Percentiles rank a stretch among this genome's conserved stretches.
Evolutionary conservation across 2,329 filamentous ascomycete genomes (phyloP).

Genomic region (Ophiosphaerella herpotricha): DNA sequence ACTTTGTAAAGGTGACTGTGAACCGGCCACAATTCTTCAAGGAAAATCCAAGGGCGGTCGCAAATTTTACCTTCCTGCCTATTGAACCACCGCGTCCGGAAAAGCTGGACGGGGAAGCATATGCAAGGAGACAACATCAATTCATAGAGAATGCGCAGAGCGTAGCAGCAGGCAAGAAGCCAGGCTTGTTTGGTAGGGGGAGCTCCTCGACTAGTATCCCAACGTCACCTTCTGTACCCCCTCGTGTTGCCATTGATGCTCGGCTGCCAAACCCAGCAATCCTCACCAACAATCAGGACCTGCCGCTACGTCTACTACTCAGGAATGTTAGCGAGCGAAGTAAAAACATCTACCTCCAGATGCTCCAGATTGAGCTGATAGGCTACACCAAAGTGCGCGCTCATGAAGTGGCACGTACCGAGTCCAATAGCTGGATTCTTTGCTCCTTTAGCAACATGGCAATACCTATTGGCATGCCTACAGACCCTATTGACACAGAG

Average conservation of each 20-base stretch:
- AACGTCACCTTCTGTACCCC: slow-evolving; percentile 26
- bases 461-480: slow-evolving; percentile 67
- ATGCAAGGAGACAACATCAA: slow-evolving; percentile 73
- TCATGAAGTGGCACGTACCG: slow-evolving; percentile 72
- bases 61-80: slow-evolving; percentile 79
- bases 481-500: slow-evolving; percentile 67
- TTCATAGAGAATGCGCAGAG: slow-evolving; percentile 51
- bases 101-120: slow-evolving; percentile 74
- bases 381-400: slow-evolving; percentile 80
- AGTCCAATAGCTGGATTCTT: slow-evolving; percentile 76
- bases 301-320: slow-evolving; percentile 79
- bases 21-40: slow-evolving; percentile 87
- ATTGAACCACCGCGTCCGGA: slow-evolving; percentile 83
- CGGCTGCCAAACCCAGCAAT: slow-evolving; percentile 86
- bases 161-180: slow-evolving; percentile 56
- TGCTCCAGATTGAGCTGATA: slow-evolving; percentile 80
- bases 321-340: slow-evolving; percentile 73
- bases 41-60: slow-evolving; percentile 74
- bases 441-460: slow-evolving; percentile 72
- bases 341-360: slow-evolving; percentile 75
- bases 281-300: slow-evolving; percentile 82
- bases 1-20: slow-evolving; percentile 95
- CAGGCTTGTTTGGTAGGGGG: slow-evolving; percentile 61
- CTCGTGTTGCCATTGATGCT: slow-evolving; percentile 76
- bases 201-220: slow-evolving; percentile 27